Evolutionary conservation across 1,139 yeast genomes (phyloP), one percentile per base, ranked within the genome.

Genomic region (Martiniozyma asiatica): DNA sequence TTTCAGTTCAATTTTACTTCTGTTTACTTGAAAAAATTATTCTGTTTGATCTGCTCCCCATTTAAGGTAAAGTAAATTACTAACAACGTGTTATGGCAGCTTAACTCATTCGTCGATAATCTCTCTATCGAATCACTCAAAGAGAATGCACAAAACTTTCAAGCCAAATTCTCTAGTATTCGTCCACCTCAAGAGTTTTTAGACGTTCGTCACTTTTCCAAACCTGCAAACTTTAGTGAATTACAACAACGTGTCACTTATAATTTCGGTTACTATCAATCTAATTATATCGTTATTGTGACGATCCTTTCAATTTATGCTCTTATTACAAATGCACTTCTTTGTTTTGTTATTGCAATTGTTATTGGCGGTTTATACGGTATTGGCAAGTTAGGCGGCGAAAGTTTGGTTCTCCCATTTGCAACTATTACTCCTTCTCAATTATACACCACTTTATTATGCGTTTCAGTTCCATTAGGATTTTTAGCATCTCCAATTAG

Each of bases 141-240:
- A 20, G 35, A 65, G 63, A 41, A 61, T 14, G 29, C 27, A 12
- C 35, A 29, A 19, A 45, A 68, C 5, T 43, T 81, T 25, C 85
- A 77, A 51, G 50, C 65, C 26, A 71, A 78, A 37, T 63, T 85
- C 39, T 62, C 93, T 34, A 73, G 81, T 50, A 59, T 89, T 42
- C 76, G 80, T 53, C 81, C 95, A 25, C 85, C 93, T 26, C 93
- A 82, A 54, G 97, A 89, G 54, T 89, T 89, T 53, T 82, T 89
- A 48, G 97, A 89, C 53, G 60, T 81, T 48, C 80, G 89, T 58
- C 76, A 94, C 52, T 55, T 89, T 39, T 79, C 94, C 29, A 85
- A 84, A 55, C 98, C 99, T 14, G 73, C 70, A 34, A 87, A 85
- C 55, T 78, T 85, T 57, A 76, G 81, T 28, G 98, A 92, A 43